Evolutionary conservation across 805 yeast genomes (phyloP), one percentile per base, ranked within the genome.

Genomic region (Candida sphagnicola): DNA sequence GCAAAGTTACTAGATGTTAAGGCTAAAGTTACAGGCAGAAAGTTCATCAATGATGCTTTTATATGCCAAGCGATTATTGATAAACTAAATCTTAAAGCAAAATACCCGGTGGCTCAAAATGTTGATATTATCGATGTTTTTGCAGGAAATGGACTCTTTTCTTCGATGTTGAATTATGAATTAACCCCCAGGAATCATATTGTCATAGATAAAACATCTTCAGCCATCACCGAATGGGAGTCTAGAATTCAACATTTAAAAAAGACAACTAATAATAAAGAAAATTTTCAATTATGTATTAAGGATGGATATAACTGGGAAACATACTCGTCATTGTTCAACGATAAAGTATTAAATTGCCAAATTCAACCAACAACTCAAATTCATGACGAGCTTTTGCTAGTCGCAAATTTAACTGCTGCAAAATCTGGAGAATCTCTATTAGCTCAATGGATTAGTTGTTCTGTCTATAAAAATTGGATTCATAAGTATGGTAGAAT

Each of bases 401-500:
- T 79, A 23, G 62, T 79, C 4, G 90, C 80, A 2, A 78, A 81
- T 51, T 62, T 83, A 19, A 70, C 84, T 1, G 66, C 71, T 15
- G 35, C 53, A 26, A 53, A 65, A 6, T 72, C 70, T 42, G 85
- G 84, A 10, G 93, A 83, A 54, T 78, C 82, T 36, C 70, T 86
- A 13, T 57, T 84, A 18, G 79, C 84, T 40, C 95, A 87, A 60
- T 84, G 88, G 79, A 57, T 84, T 23, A 74, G 73, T 43, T 84
- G 95, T 58, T 64, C 81, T 19, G 80, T 75, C 0, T 72, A 81
- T 53, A 67, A 73, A 35, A 85, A 84, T 51, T 87, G 95, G 96
- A 56, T 86, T 6, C 82, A 80, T 45, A 67, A 70, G 47, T 84
- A 73, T 57, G 74, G 95, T 6, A 72, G 83, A 35, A 90, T 89